Percentiles rank a stretch among this genome's conserved stretches.
phyloP scores from a whole-genome alignment of 169 alveolate genomes.

The Amoebophrya sp. region DNA sequence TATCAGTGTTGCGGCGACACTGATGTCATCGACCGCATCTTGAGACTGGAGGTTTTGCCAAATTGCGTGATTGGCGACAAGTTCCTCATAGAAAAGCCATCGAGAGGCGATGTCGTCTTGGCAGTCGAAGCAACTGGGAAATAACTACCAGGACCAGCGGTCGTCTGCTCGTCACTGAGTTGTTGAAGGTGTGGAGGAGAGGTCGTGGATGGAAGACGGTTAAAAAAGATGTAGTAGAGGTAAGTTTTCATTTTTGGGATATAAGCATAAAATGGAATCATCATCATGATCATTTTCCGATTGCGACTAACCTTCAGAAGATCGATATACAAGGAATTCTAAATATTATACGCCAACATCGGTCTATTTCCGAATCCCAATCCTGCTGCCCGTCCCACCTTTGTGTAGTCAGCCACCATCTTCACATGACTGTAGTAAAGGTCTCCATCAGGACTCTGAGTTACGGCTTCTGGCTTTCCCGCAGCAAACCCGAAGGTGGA shows the following conservation, averaged over 20 bases:
- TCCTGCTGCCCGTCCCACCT: background rate
- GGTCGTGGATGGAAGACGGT: too few relatives aligned
- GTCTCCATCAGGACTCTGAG: background rate
- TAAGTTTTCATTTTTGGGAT: too few relatives aligned
- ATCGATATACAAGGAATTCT: too few relatives aligned
- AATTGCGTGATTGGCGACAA: background rate
- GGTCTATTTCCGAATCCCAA: background rate
- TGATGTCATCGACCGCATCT: background rate
- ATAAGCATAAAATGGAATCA: too few relatives aligned
- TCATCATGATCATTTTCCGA: too few relatives aligned
- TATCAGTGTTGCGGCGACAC: too few relatives aligned
- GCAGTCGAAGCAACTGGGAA: background rate
- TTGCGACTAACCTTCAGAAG: too few relatives aligned
- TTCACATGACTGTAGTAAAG: background rate
- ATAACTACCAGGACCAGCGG: background rate
- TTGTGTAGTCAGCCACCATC: background rate
- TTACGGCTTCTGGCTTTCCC: too few relatives aligned
- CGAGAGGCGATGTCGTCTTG: background rate
- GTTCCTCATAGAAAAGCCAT: background rate
- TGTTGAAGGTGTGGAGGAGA: too few relatives aligned
- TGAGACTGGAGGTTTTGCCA: background rate
- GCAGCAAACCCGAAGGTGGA: conserved; percentile 10
- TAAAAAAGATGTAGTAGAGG: too few relatives aligned
- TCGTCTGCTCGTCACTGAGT: background rate
- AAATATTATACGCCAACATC: too few relatives aligned